A percentile compares a stretch with the other conserved stretches of the same genome.
Evolutionary conservation across 768 basidiomycete species (phyloP).

Genomic region (Vararia minispora): DNA sequence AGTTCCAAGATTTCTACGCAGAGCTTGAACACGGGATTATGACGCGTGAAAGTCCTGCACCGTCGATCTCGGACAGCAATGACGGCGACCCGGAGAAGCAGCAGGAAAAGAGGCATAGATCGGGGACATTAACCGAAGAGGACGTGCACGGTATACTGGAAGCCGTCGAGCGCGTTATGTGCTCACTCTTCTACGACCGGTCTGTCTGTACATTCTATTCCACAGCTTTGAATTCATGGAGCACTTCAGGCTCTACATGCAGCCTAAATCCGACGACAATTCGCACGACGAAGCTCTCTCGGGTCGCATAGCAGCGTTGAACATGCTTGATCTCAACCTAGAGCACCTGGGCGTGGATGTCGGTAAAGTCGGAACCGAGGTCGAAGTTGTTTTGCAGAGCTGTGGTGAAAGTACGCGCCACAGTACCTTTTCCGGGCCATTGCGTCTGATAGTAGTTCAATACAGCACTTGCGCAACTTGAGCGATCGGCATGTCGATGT

Average conservation of each 20-base stretch:
- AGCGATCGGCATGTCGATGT: constrained; percentile 32
- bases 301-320: constrained; percentile 82
- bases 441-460: constrained; percentile 9
- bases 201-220: constrained; percentile 20
- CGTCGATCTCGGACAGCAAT: constrained; percentile 7
- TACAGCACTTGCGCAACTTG: constrained; percentile 42
- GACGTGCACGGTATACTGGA: constrained; percentile 53
- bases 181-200: constrained; percentile 78
- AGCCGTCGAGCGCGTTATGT: constrained; percentile 60
- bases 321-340: constrained; percentile 79
- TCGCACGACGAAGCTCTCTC: constrained; percentile 87
- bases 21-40: constrained; percentile 55
- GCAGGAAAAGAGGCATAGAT: constrained; percentile 6
- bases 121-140: constrained; percentile 22
- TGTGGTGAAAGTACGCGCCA: constrained; percentile 67
- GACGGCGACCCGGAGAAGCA: constrained; percentile 14
- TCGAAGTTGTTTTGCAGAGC: constrained; percentile 53
- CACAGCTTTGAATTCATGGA: constrained; percentile 5
- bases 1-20: constrained; percentile 64
- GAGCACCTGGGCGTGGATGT: constrained; percentile 86
- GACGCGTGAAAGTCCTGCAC: constrained; percentile 25
- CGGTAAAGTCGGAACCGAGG: constrained; percentile 32
- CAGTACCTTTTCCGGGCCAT: constrained; percentile 17
- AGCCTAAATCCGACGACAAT: constrained; percentile 60
- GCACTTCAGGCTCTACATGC: constrained; percentile 60